phyloP scores from a whole-genome alignment of 352 stramenopile genomes.

The Pythium oligandrum region DNA sequence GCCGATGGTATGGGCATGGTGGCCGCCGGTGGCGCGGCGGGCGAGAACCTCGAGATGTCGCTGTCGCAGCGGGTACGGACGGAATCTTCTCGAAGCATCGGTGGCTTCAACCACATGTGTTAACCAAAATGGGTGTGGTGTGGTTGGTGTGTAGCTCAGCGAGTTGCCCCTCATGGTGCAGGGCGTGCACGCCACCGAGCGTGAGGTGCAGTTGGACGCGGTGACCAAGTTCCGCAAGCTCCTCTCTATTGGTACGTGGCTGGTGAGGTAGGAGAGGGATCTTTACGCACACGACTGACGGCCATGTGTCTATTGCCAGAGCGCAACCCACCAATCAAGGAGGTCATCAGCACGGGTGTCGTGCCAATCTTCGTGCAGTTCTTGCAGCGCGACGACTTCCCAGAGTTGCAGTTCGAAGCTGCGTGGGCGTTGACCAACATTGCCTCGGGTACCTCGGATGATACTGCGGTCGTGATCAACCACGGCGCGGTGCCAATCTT shows the following conservation, averaged over 20 bases:
- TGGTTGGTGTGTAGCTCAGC: slow-evolving; percentile 68
- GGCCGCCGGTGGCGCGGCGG: slow-evolving; percentile 22
- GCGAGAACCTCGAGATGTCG: slow-evolving; percentile 36
- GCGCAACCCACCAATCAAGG: slow-evolving; percentile 98
- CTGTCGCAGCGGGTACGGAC: slow-evolving; percentile 51
- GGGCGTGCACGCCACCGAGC: slow-evolving; percentile 91
- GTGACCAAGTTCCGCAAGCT: slow-evolving; percentile 98
- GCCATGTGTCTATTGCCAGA: slow-evolving; percentile 48
- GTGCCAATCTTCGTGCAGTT: slow-evolving; percentile 98
- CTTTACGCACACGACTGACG: not conserved
- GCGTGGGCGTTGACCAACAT: slow-evolving; percentile 99
- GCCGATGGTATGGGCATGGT: slow-evolving; percentile 21
- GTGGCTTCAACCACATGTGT: no score
- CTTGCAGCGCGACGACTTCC: slow-evolving; percentile 93
- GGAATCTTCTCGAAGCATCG: slow-evolving; percentile 10
- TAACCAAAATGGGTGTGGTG: no score
- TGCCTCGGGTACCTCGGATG: slow-evolving; percentile 95
- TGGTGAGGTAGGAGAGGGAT: not conserved
- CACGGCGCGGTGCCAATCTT: slow-evolving; percentile 97
- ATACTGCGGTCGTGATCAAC: slow-evolving; percentile 98
- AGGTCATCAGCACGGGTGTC: slow-evolving; percentile 98
- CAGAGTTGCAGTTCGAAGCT: slow-evolving; percentile 96
- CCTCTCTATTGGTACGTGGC: slow-evolving; percentile 91
- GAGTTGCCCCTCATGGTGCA: slow-evolving; percentile 93
- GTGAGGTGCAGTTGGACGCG: slow-evolving; percentile 91